Evolutionary conservation across 2,329 filamentous ascomycete genomes (phyloP).

Genomic region (Cercospora canescens): DNA sequence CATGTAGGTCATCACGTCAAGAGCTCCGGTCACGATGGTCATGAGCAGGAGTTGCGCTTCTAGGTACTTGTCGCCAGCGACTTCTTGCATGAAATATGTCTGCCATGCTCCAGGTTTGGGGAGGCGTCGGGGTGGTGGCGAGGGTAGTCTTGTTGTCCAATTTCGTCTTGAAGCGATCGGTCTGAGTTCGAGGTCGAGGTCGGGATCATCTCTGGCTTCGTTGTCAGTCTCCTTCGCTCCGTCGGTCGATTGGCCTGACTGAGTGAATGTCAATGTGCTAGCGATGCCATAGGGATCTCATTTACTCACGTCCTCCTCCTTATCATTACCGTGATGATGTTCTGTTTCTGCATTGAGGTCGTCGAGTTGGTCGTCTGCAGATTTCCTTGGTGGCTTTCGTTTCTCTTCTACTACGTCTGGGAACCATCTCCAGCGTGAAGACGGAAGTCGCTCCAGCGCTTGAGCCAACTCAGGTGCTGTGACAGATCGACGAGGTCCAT

Average conservation of each 20-base stretch:
- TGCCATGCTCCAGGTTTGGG: constrained; percentile 22
- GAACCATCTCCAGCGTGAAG: background rate
- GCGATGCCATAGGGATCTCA: background rate
- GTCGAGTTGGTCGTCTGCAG: constrained; percentile 12
- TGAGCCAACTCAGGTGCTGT: constrained; percentile 25
- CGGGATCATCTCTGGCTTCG: background rate
- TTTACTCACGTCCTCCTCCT: background rate
- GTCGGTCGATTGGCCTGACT: background rate
- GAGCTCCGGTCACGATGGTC: constrained; percentile 31
- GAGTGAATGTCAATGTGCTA: background rate
- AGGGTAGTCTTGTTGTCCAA: background rate
- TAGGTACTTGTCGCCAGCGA: constrained; percentile 27
- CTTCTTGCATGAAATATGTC: constrained; percentile 30
- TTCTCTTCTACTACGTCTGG: constrained; percentile 5
- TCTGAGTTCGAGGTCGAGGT: background rate
- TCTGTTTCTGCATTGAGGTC: constrained; percentile 10
- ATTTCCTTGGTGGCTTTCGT: background rate
- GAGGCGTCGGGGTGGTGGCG: background rate
- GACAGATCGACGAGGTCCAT: constrained; percentile 21
- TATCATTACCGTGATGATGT: background rate
- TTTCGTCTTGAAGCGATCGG: background rate
- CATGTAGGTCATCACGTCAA: constrained; percentile 34
- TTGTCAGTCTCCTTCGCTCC: background rate
- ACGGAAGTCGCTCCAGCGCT: constrained; percentile 10
- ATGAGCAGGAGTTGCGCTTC: constrained; percentile 32